These are phyloP conservation scores for Onygenales sp. DNA, from an alignment of 2,329 filamentous ascomycete species.

Conservation along the genomic window DNA sequence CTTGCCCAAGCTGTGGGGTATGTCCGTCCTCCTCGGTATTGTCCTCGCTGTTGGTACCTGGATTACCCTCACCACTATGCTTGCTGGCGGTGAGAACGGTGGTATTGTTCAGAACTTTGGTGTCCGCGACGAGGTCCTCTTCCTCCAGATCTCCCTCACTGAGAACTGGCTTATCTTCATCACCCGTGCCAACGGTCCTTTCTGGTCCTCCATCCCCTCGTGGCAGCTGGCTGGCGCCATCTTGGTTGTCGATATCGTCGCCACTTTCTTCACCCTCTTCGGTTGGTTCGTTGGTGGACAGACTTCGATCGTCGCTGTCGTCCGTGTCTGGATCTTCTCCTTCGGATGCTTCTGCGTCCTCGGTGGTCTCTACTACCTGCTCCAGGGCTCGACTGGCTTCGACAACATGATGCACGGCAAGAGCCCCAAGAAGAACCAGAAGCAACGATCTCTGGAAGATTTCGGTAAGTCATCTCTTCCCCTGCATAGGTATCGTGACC, in stretches of 20 bases:
- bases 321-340: slow-evolving; percentile 86
- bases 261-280: slow-evolving; percentile 77
- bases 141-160: slow-evolving; percentile 81
- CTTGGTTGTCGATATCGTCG: slow-evolving; percentile 69
- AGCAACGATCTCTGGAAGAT: slow-evolving; percentile 79
- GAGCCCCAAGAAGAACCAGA: slow-evolving; percentile 68
- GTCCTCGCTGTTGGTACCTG: slow-evolving; percentile 76
- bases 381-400: slow-evolving; percentile 71
- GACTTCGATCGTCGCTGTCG: slow-evolving; percentile 72
- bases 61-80: slow-evolving; percentile 83
- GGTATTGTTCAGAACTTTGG: slow-evolving; percentile 88
- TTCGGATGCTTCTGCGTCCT: slow-evolving; percentile 82
- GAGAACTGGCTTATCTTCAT: slow-evolving; percentile 98
- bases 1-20: slow-evolving; percentile 85
- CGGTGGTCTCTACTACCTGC: slow-evolving; percentile 68
- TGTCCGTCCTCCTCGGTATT: slow-evolving; percentile 74
- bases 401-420: slow-evolving; percentile 92
- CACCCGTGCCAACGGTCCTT: slow-evolving; percentile 83
- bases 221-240: slow-evolving; percentile 77
- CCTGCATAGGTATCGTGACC: not conserved
- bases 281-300: slow-evolving; percentile 65
- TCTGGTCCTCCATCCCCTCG: slow-evolving; percentile 83
- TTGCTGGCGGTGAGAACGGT: slow-evolving; percentile 54
- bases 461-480: slow-evolving; percentile 57
- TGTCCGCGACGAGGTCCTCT: slow-evolving; percentile 70